Base-by-base conservation (phyloP, 2,329 filamentous ascomycete species). In the Fusarium sp. region DNA sequence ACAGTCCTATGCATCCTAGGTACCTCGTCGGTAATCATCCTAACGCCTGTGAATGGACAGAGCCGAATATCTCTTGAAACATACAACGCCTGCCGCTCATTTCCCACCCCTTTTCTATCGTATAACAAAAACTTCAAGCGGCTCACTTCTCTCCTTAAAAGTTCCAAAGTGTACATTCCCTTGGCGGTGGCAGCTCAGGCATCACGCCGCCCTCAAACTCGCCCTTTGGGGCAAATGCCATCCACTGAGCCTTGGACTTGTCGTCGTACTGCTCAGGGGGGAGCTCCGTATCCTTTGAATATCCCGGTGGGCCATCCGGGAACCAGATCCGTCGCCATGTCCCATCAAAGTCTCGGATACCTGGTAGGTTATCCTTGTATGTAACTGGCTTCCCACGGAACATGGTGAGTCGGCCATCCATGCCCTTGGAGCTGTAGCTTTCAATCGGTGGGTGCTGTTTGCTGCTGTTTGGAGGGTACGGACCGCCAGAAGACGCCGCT, bases 111-210 rank as follows among this genome's bases (percentile, higher is more conserved):
- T 61, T 53, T 58, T 51, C 17, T 58, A 53, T 55, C 49, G n/a
- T 95, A 95, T 93, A 93, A 83, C 92, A 93, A 53, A 36, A 35
- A 33, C 36, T 29, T 22, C 24, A 31, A 60, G 14, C 31, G 16
- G 20, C 36, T 35, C 46, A 33, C 17, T 33, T n/a, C 24, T 22
- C 44, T 42, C 16, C 24, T 77, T 81, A 95, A 77, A 96, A 91
- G 79, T 94, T 90, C 89, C 92, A 96, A 31, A 84, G 82, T 73
- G 91, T 91, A 86, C 91, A 96, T 78, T 96, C 94, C 70, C 90
- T 87, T 81, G 91, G 92, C 0, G 95, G 95, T 22, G 95, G 94
- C 53, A 94, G 84, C 75, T 92, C 87, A 0, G 95, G 95, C 84
- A 98, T 92, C 8, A 91, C 77, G 0, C 92, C 92, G 38, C 90